A percentile compares a stretch with the other conserved stretches of the same genome.
Conservation (phyloP, 2,329 filamentous ascomycete species). For the Xylariaceae sp. region DNA sequence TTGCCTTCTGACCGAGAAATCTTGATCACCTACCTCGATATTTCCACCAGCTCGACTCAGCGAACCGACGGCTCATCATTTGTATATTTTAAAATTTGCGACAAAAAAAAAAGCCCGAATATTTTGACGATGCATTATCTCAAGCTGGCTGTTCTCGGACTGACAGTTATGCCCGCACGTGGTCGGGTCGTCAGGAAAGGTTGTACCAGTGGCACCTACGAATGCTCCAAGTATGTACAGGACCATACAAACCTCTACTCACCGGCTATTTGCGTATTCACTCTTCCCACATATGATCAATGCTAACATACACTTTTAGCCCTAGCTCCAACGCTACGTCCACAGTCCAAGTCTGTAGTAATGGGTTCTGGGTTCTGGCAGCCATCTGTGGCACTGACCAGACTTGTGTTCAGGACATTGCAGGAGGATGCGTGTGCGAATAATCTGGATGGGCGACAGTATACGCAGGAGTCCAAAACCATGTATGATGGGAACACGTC, state of each 20-base stretch:
- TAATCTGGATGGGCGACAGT: no score
- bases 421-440: conserved; percentile 11
- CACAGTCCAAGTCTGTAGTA: conserved; percentile 17
- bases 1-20: no score
- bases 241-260: background rate
- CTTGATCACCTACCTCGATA: no score
- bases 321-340: conserved; percentile 9
- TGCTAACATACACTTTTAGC: background rate
- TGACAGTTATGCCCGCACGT: background rate
- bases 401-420: conserved; percentile 12
- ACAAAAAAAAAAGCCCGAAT: no score
- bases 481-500: no score
- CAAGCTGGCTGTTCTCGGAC: background rate
- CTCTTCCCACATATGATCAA: background rate
- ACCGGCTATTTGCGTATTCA: background rate
- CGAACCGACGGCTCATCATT: background rate
- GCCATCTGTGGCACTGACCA: conserved; percentile 11
- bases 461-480: no score
- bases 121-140: background rate
- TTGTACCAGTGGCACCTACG: conserved; percentile 5
- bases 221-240: conserved; percentile 11
- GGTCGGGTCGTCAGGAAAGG: background rate
- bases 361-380: conserved; percentile 12
- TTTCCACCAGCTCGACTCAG: background rate
- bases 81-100: background rate